Conservation (phyloP, 2,329 filamentous ascomycete species). For the Scolecobasidium constrictum region DNA sequence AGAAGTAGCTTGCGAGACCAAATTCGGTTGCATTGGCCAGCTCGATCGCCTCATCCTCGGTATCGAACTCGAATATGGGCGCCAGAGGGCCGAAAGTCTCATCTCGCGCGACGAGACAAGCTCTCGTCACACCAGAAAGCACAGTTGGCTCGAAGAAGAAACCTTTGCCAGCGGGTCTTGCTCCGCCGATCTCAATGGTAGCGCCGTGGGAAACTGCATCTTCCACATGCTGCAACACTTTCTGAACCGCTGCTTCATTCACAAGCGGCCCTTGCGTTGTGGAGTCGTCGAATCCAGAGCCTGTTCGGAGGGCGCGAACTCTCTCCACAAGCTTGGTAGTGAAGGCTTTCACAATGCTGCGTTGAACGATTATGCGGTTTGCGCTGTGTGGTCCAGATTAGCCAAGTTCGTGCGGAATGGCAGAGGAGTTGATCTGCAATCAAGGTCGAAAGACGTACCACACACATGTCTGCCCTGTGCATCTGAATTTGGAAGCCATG, state of each 20-base stretch:
- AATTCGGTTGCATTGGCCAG: conserved; percentile 21
- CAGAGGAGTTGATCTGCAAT: no score
- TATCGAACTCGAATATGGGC: conserved; percentile 16
- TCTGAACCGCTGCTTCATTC: conserved; percentile 8
- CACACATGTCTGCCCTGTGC: conserved; percentile 10
- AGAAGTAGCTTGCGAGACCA: conserved; percentile 22
- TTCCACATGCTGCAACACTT: conserved; percentile 7
- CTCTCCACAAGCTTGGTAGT: conserved; percentile 8
- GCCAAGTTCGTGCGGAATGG: no score
- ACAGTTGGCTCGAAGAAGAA: conserved; percentile 10
- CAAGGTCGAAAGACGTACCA: no score
- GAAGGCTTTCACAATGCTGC: conserved; percentile 31
- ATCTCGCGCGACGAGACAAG: conserved; percentile 18
- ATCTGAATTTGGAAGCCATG: conserved; percentile 11
- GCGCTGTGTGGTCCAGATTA: no score
- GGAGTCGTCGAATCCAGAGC: conserved; percentile 3
- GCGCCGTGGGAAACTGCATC: conserved; percentile 9
- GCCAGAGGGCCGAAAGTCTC: conserved; percentile 23
- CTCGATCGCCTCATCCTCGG: conserved; percentile 21
- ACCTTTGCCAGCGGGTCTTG: conserved; percentile 3
- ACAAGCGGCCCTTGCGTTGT: conserved; percentile 11
- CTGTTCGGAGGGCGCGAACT: conserved; percentile 1
- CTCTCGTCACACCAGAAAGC: conserved; percentile 9
- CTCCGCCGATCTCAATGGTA: conserved; percentile 10
- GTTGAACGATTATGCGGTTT: conserved; percentile 15